Percentiles rank a stretch among this genome's conserved stretches.
phyloP scores from a whole-genome alignment of 495 filamentous ascomycete genomes.

The Glarea lozoyensis region DNA sequence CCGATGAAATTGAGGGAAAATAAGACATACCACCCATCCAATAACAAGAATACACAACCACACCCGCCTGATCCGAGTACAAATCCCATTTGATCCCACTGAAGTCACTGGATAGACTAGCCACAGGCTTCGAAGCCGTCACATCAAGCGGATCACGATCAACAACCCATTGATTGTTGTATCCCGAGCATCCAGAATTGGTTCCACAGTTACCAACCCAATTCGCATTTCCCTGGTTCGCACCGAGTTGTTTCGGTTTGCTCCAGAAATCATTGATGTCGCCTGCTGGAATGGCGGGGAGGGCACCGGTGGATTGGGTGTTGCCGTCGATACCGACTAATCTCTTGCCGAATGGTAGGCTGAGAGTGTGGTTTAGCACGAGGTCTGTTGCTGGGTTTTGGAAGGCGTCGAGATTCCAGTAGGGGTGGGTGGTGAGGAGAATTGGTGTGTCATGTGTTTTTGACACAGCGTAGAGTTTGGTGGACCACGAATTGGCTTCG shows the following conservation, averaged over 20 bases:
- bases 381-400: constrained; percentile 40
- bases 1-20: background rate
- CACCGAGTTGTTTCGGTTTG: constrained; percentile 59
- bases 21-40: constrained; percentile 12
- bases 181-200: constrained; percentile 3
- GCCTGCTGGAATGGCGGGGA: constrained; percentile 48
- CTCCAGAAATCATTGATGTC: constrained; percentile 65
- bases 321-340: constrained; percentile 63
- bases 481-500: constrained; percentile 35
- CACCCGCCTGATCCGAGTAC: constrained; percentile 64
- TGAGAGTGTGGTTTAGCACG: constrained; percentile 58
- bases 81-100: constrained; percentile 66
- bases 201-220: constrained; percentile 51
- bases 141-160: constrained; percentile 70
- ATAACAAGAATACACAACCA: constrained; percentile 65
- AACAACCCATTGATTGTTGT: constrained; percentile 21
- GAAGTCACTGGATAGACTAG: constrained; percentile 49
- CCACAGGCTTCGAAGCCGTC: constrained; percentile 47
- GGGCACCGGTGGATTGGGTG: constrained; percentile 65
- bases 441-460: constrained; percentile 51
- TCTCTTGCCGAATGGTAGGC: constrained; percentile 59
- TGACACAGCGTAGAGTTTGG: constrained; percentile 40
- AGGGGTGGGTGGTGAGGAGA: constrained; percentile 46
- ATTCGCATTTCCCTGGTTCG: constrained; percentile 47
- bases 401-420: constrained; percentile 85